Evolutionary conservation across 2,329 filamentous ascomycete genomes (phyloP).

Genomic region (Knufia fluminis): DNA sequence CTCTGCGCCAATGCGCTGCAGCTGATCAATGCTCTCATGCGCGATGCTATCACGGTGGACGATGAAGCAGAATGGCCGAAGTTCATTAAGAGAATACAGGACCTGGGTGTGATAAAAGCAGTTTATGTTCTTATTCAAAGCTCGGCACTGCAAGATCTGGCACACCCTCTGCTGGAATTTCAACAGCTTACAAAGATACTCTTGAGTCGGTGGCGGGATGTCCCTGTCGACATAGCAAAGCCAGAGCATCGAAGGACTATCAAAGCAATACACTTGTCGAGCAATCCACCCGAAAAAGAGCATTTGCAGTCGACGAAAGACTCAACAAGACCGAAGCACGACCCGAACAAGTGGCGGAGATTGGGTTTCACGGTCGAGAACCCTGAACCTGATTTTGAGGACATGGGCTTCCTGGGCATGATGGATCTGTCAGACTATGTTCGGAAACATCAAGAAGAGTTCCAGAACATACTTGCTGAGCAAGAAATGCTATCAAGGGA

Average conservation of each 20-base stretch:
- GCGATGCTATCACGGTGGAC: constrained; percentile 76
- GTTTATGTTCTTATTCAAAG: constrained; percentile 93
- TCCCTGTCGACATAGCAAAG: constrained; percentile 73
- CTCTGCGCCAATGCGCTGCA: constrained; percentile 92
- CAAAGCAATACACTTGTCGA: constrained; percentile 75
- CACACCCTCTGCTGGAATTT: constrained; percentile 84
- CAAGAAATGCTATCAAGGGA: constrained; percentile 64
- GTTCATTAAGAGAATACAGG: constrained; percentile 87
- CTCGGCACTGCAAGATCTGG: constrained; percentile 79
- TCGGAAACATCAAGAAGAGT: constrained; percentile 80
- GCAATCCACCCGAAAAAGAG: constrained; percentile 49
- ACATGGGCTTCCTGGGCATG: constrained; percentile 82
- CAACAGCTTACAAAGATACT: constrained; percentile 84
- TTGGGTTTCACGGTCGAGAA: constrained; percentile 87
- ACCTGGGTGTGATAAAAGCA: constrained; percentile 83
- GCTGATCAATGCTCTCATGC: constrained; percentile 88
- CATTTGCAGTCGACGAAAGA: constrained; percentile 22
- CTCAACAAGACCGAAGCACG: constrained; percentile 51
- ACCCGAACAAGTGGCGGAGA: constrained; percentile 85
- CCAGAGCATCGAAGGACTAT: constrained; percentile 80
- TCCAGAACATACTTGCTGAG: constrained; percentile 84
- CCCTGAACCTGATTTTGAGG: constrained; percentile 74
- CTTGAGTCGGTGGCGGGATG: constrained; percentile 77
- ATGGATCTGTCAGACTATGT: constrained; percentile 97
- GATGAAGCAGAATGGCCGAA: constrained; percentile 80